Evolutionary conservation across 2,329 filamentous ascomycete genomes (phyloP), one percentile per base, ranked within the genome.

Genomic region (Fusarium sp.): DNA sequence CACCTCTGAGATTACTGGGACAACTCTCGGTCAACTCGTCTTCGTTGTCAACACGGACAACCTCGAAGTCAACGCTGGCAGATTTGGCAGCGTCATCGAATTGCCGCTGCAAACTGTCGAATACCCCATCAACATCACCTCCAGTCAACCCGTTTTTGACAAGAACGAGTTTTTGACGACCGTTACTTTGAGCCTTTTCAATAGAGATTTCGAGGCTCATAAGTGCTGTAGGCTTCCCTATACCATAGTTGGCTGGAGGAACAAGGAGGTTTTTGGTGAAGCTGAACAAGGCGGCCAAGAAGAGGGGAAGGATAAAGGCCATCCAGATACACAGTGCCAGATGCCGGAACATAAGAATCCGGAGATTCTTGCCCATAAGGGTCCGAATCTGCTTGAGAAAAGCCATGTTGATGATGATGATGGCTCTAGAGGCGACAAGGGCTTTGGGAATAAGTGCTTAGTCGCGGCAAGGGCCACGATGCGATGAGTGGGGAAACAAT

Each of bases 181-280:
- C 88, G 26, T 79, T 78, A 13, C 83, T 83, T 17, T 81, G 80
- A 4, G 90, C 88, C 26, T 81, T 81, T 20, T 79, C 76, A 33
- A 97, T 84, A 2, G 90, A 93, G 66, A 92, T 81, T 34, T 83
- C 75, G 18, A 97, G 85, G 13, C 87, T 86, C 62, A 90, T 87
- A 65, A 97, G 80, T 0, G 89, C 84, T 8, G 80, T 82, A 1
- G 88, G 78, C 0, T 84, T 77, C 44, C 90, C 92, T 69, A 97
- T 89, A 44, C 95, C 95, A 74, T 87, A 97, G 5, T 86, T 81
- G 1, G 92, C 91, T 2, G 92, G 91, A 1, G 93, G 91, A 5
- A 95, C 87, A 74, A 97, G 95, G 67, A 97, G 88, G 77, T 95
- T 95, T 72, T 92, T 91, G 17, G 93, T 91, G 78, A 92, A 95